Evolutionary conservation across 805 yeast genomes (phyloP), one percentile per base, ranked within the genome.

Genomic region (Sugiyamaella smithiae): DNA sequence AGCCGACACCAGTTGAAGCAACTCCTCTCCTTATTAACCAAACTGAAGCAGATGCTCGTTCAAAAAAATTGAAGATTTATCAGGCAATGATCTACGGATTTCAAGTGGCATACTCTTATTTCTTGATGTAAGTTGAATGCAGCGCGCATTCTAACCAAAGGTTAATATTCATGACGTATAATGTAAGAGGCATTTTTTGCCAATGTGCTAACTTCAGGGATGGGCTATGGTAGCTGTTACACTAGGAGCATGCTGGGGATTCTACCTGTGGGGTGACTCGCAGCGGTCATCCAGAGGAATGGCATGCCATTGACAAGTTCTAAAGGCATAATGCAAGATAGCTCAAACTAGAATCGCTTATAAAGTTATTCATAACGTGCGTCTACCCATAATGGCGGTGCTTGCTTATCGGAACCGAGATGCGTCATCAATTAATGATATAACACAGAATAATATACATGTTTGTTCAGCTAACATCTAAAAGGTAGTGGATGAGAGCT

Each of bases 161-260:
- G 95, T 75, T 86, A 56, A 78, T 88, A 0, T 87, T 86, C 57
- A 87, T 87, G 96, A 85, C 91, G 4, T 87, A 84, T 64, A 86
- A 86, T 62, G 73, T 61, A 45, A 32, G 64, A 37, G 17, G 8
- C 11, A 14, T 6, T 23, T 23, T 37, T 28, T 6, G 42, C 3
- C 19, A 25, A 7, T n/a, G 6, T 32, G 19, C 40, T 48, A 40
- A 44, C 46, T 25, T 8, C 28, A 61, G 65, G 87, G 91, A 9
- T 87, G 90, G 90, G 75, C 82, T 28, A 85, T 86, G 93, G 41
- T 79, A 5, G 81, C 91, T 2, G 85, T 85, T 7, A 81, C 79
- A 1, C 54, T 74, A 1, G 95, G 95, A 1, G 93, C 93, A 1
- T 74, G 72, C n/a, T 19, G 78, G 22, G 95, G 95, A 1, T 75